These are phyloP conservation scores for Wickerhamiella sorbophila DNA, from an alignment of 805 yeast genomes.

Conservation along the genomic window DNA sequence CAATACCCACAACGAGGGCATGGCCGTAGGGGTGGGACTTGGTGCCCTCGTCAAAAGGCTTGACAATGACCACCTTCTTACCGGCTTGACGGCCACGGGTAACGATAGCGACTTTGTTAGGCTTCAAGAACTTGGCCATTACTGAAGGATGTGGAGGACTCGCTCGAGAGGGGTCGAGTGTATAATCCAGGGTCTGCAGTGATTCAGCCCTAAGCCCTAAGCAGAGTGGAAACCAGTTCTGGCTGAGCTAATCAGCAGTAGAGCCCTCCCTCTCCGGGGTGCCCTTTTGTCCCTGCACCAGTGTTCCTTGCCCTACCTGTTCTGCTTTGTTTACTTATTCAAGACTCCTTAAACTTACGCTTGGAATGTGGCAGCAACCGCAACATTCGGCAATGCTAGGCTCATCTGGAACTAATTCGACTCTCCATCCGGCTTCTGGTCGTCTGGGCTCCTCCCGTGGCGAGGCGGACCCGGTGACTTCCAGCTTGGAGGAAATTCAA, in stretches of 20 bases:
- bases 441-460: too few relatives aligned
- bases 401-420: too few relatives aligned
- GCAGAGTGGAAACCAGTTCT: neutral
- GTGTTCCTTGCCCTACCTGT: too few relatives aligned
- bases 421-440: too few relatives aligned
- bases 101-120: constrained; percentile 99
- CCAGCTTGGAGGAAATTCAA: constrained; percentile 19
- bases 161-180: neutral
- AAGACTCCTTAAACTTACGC: neutral
- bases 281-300: too few relatives aligned
- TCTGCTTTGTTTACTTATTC: neutral
- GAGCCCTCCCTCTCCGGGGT: too few relatives aligned
- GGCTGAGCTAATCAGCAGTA: too few relatives aligned
- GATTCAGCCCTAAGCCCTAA: constrained; percentile 15
- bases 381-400: too few relatives aligned
- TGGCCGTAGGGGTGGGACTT: constrained; percentile 98
- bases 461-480: constrained; percentile 13
- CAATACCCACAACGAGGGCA: constrained; percentile 98
- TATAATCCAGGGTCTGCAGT: neutral
- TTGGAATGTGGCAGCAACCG: neutral
- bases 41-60: constrained; percentile 97
- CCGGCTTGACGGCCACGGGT: constrained; percentile 99
- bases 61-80: constrained; percentile 98
- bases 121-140: constrained; percentile 98
- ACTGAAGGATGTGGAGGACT: constrained; percentile 4